Conservation (phyloP, 768 basidiomycete genomes). For the Lactarius sp. region DNA sequence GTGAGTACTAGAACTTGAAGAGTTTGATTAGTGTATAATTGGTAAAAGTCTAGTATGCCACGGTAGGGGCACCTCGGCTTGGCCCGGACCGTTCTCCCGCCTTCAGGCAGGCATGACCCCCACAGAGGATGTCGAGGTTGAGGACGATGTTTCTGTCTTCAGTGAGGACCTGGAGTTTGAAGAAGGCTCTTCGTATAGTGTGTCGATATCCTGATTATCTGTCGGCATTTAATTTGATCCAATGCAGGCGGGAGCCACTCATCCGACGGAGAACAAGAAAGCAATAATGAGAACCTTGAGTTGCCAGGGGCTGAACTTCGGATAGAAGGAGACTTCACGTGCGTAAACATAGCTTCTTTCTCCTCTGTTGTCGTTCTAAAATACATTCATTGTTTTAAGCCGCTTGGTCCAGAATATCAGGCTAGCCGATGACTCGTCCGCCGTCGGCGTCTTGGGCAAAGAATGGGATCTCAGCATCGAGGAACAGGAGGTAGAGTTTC, state of each 20-base stretch:
- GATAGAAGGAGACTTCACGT: slow-evolving; percentile 57
- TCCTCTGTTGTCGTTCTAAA: neutral
- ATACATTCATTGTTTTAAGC: slow-evolving; percentile 33
- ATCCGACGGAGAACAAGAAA: slow-evolving; percentile 13
- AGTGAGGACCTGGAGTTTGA: slow-evolving; percentile 13
- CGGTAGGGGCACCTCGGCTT: neutral
- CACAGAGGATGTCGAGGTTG: neutral
- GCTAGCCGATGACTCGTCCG: slow-evolving; percentile 42
- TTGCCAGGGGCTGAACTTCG: slow-evolving; percentile 28
- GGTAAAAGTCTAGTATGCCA: too few relatives aligned
- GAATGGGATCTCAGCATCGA: slow-evolving; percentile 74
- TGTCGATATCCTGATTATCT: neutral
- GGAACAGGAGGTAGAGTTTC: slow-evolving; percentile 63
- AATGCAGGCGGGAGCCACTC: slow-evolving; percentile 6
- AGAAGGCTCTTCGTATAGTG: slow-evolving; percentile 12
- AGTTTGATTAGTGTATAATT: too few relatives aligned
- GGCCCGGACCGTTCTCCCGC: neutral
- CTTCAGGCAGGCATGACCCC: neutral
- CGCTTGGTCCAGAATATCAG: slow-evolving; percentile 67
- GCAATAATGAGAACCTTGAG: slow-evolving; percentile 1
- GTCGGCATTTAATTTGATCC: neutral
- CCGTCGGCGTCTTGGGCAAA: slow-evolving; percentile 46
- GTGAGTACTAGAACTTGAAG: neutral
- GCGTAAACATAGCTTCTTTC: neutral
- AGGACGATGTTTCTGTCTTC: slow-evolving; percentile 2